These are phyloP conservation scores for Elaeagnus macrophylla DNA, from an alignment of 306 rosid genomes.

Conservation along the genomic window DNA sequence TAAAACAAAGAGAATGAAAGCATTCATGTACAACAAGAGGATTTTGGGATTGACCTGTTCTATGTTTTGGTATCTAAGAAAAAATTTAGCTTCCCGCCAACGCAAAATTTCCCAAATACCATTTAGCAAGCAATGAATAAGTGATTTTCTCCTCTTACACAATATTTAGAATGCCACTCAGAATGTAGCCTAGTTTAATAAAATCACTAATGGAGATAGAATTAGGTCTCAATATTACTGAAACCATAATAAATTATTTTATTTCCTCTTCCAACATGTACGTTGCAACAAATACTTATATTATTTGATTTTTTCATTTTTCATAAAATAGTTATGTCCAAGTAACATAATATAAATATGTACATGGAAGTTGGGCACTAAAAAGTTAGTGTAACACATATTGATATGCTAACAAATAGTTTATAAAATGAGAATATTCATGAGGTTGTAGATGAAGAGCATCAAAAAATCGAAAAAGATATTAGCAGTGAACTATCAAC, in stretches of 20 bases:
- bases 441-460: slow-evolving; percentile 1
- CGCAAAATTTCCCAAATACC: slow-evolving; percentile 12
- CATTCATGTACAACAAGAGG: too few species aligned
- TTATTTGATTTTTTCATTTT: slow-evolving; percentile 40
- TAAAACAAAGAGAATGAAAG: too few species aligned
- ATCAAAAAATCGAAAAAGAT: too few species aligned
- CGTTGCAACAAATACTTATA: slow-evolving; percentile 36
- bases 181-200: too few species aligned
- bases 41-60: not conserved
- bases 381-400: too few species aligned
- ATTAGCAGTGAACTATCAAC: too few species aligned
- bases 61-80: slow-evolving; percentile 9
- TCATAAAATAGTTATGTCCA: too few species aligned
- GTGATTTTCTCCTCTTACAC: slow-evolving; percentile 30
- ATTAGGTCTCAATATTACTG: slow-evolving; percentile 57
- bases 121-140: slow-evolving; percentile 48
- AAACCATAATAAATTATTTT: slow-evolving; percentile 27
- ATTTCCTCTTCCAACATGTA: slow-evolving; percentile 33
- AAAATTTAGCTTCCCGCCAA: slow-evolving; percentile 21
- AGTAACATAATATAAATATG: too few species aligned
- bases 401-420: too few species aligned
- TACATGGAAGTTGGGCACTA: too few species aligned
- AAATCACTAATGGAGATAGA: slow-evolving; percentile 47
- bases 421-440: too few species aligned
- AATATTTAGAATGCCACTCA: too few species aligned